A percentile compares a stretch with the other conserved stretches of the same genome.
phyloP scores from a whole-genome alignment of 1,284 basidiomycete genomes.

The Papiliotrema terrestris region DNA sequence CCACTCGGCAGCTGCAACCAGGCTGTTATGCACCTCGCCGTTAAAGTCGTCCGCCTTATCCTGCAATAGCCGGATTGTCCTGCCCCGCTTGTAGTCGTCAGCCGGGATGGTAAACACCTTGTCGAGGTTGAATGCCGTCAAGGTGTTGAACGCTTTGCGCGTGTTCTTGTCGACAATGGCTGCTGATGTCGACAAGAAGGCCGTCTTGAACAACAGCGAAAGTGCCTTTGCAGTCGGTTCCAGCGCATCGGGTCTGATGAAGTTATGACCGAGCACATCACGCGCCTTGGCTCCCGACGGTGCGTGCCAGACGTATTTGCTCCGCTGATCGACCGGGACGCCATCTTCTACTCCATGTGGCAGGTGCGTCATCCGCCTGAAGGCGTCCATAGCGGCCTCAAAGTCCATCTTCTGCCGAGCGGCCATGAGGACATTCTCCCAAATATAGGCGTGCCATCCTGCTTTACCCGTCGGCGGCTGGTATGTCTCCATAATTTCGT shows the following conservation, averaged over 20 bases:
- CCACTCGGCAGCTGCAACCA: conserved; percentile 3
- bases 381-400: conserved; percentile 19
- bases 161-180: neutral
- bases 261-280: neutral
- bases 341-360: conserved; percentile 13
- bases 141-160: conserved; percentile 3
- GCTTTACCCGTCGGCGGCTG: conserved; percentile 15
- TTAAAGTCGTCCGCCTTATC: neutral
- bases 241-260: neutral
- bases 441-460: conserved; percentile 26
- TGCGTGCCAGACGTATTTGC: neutral
- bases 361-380: conserved; percentile 23
- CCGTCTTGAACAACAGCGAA: conserved; percentile 4
- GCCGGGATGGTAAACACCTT: neutral
- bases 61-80: neutral
- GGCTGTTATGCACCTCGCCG: neutral
- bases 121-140: neutral
- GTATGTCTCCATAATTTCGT: conserved; percentile 18
- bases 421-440: conserved; percentile 18
- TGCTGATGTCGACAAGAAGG: neutral
- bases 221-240: conserved; percentile 1
- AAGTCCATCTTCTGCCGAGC: conserved; percentile 24
- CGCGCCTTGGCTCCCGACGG: neutral
- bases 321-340: neutral
- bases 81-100: neutral